These are phyloP conservation scores for Podaxis sp. DNA, from an alignment of 768 basidiomycete genomes.

Conservation along the genomic window DNA sequence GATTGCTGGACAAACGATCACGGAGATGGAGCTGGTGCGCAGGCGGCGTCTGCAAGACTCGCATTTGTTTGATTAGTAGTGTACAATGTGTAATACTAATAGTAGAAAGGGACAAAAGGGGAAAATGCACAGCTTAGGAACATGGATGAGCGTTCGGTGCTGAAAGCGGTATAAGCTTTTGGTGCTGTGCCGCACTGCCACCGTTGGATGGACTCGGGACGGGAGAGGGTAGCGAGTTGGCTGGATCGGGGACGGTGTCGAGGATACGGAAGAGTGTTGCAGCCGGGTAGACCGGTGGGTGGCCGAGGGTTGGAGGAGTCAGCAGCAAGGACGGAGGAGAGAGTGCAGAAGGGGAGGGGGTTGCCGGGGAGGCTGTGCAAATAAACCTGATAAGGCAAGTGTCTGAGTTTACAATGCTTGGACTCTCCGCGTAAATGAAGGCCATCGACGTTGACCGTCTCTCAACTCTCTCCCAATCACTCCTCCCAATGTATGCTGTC, in stretches of 20 bases:
- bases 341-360: not conserved
- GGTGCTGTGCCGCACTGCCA: conserved; percentile 45
- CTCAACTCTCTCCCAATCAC: conserved; percentile 19
- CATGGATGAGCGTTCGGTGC: conserved; percentile 21
- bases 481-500: conserved; percentile 32
- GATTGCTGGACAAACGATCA: conserved; percentile 64
- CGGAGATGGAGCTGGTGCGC: conserved; percentile 77
- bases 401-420: conserved; percentile 15
- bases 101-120: conserved; percentile 14
- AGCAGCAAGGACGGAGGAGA: conserved; percentile 1
- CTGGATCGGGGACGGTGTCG: not conserved
- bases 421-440: conserved; percentile 13
- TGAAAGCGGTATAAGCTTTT: conserved; percentile 31
- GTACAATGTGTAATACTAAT: conserved; percentile 19
- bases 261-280: not conserved
- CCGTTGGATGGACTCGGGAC: conserved; percentile 11
- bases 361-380: conserved; percentile 14
- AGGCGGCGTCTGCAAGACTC: conserved; percentile 76
- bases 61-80: conserved; percentile 54
- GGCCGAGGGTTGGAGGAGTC: not conserved
- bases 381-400: conserved; percentile 9
- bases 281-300: not conserved
- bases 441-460: not conserved
- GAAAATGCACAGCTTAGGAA: conserved; percentile 32
- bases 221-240: not conserved